These are phyloP conservation scores for Aspergillus conjunctus DNA, from an alignment of 495 filamentous ascomycete genomes.

Conservation along the genomic window DNA sequence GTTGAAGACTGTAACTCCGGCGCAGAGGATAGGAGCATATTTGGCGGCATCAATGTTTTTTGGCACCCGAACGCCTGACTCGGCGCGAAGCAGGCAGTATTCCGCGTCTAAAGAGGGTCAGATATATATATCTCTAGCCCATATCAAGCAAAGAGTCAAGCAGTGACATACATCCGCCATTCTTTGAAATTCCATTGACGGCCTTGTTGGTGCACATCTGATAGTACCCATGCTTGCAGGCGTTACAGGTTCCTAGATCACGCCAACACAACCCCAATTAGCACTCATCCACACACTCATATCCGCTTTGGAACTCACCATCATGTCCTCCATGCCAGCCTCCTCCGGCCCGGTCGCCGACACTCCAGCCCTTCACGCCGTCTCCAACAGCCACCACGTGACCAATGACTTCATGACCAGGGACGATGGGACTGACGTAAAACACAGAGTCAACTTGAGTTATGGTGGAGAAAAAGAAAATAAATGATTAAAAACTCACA, in stretches of 20 bases:
- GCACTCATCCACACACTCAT: background rate
- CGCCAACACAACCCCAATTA: background rate
- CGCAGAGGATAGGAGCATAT: conserved; percentile 69
- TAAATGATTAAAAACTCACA: conserved; percentile 24
- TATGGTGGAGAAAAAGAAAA: too few species aligned
- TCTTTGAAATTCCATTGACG: conserved; percentile 55
- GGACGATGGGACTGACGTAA: conserved; percentile 43
- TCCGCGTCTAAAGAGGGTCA: conserved; percentile 51
- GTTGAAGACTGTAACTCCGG: conserved; percentile 75
- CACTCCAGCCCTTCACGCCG: conserved; percentile 43
- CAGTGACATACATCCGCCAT: conserved; percentile 49
- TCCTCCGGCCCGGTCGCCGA: conserved; percentile 55
- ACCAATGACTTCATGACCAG: conserved; percentile 59
- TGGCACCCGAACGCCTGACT: conserved; percentile 66
- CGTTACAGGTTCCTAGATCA: conserved; percentile 39
- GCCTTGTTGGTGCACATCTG: conserved; percentile 55
- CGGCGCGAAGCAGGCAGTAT: conserved; percentile 62
- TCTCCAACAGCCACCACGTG: conserved; percentile 53
- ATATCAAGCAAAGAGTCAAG: background rate
- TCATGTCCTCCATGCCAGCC: conserved; percentile 59
- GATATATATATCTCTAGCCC: background rate
- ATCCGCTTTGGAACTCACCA: conserved; percentile 20
- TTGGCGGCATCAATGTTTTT: conserved; percentile 57
- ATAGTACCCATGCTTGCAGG: conserved; percentile 51
- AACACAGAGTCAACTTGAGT: background rate